A percentile compares a stretch with the other conserved stretches of the same genome.
Conservation (phyloP, 1,284 basidiomycete genomes). For the Fomitopsis pinicola region DNA sequence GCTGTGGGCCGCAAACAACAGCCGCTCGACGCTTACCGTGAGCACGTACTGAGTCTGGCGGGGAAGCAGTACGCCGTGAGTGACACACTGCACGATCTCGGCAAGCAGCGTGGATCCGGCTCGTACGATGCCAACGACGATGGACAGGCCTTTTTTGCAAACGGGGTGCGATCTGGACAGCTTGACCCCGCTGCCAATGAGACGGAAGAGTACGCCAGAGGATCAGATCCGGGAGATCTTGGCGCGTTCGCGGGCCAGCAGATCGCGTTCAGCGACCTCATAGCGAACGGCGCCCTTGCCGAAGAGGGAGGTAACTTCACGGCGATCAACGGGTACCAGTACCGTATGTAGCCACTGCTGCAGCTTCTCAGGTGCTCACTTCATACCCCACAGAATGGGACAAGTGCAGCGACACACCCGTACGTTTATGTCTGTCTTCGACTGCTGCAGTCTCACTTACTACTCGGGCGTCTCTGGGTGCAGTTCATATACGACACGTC, state of each 20-base stretch:
- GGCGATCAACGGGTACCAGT: slow-evolving; percentile 41
- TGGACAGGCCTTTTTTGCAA: slow-evolving; percentile 27
- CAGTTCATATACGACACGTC: slow-evolving; percentile 42
- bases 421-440: slow-evolving; percentile 15
- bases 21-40: slow-evolving; percentile 19
- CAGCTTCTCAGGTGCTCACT: not conserved
- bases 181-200: slow-evolving; percentile 18
- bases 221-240: slow-evolving; percentile 20
- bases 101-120: slow-evolving; percentile 7
- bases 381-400: slow-evolving; percentile 45
- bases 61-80: slow-evolving; percentile 1
- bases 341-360: slow-evolving; percentile 29
- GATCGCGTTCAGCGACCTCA: slow-evolving; percentile 58
- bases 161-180: slow-evolving; percentile 22
- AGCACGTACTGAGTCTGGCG: slow-evolving; percentile 23
- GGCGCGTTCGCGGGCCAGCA: slow-evolving; percentile 37
- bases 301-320: slow-evolving; percentile 40
- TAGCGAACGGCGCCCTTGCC: slow-evolving; percentile 52
- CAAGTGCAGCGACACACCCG: slow-evolving; percentile 66
- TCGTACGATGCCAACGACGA: not conserved
- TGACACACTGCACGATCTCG: not conserved
- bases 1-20: slow-evolving; percentile 10
- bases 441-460: not conserved
- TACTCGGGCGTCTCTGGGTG: not conserved
- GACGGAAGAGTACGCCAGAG: not conserved